Evolutionary conservation across 2,329 filamentous ascomycete species (phyloP).

Genomic region (Nannizziopsis barbatae): DNA sequence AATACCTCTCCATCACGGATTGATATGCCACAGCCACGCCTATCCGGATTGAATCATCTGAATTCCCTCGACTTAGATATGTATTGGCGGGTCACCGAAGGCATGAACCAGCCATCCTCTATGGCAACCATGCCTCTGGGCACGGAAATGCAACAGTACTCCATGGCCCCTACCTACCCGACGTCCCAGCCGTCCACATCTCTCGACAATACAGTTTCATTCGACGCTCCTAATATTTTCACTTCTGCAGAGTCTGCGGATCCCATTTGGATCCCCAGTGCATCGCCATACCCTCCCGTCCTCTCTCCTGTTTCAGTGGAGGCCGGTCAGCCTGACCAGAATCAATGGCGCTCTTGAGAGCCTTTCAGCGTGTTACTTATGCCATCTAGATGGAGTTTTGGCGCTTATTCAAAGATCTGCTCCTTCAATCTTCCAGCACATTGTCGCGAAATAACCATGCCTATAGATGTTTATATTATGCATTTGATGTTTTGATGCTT

Average conservation of each 20-base stretch:
- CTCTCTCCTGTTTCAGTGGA: constrained; percentile 8
- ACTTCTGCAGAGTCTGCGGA: constrained; percentile 9
- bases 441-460: background rate
- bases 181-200: constrained; percentile 7
- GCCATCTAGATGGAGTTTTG: too few species aligned
- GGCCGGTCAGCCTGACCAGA: background rate
- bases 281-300: constrained; percentile 8
- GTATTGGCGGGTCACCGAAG: constrained; percentile 8
- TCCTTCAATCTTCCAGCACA: too few species aligned
- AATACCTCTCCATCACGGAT: constrained; percentile 9
- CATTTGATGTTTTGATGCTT: background rate
- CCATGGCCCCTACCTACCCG: constrained; percentile 1
- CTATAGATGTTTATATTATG: constrained; percentile 2
- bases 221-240: background rate
- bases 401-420: too few species aligned
- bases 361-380: background rate
- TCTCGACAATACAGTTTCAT: background rate
- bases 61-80: constrained; percentile 9
- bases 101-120: constrained; percentile 3
- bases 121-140: constrained; percentile 6
- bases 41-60: constrained; percentile 2
- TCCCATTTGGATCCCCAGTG: constrained; percentile 11
- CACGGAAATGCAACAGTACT: constrained; percentile 10
- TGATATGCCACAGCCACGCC: constrained; percentile 8
- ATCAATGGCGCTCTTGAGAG: background rate